phyloP scores from a whole-genome alignment of 768 basidiomycete species.

The Tylopilus felleus region DNA sequence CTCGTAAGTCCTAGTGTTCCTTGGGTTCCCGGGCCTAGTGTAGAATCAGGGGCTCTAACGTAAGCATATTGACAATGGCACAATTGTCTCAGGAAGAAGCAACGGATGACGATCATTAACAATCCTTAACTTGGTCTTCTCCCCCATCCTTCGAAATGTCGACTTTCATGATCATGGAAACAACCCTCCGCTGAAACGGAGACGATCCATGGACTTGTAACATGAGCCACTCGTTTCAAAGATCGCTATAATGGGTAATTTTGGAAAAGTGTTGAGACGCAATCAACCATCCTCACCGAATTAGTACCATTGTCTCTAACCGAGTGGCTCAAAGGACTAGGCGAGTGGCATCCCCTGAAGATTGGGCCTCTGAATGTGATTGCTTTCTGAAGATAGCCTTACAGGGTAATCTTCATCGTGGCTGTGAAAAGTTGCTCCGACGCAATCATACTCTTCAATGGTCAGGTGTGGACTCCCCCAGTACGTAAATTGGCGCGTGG shows the following conservation, averaged over 20 bases:
- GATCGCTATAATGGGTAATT: constrained; percentile 7
- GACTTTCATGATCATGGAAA: not conserved
- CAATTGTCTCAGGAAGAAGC: constrained; percentile 8
- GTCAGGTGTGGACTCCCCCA: constrained; percentile 11
- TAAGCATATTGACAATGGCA: not conserved
- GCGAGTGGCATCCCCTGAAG: no score
- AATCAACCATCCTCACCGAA: constrained; percentile 20
- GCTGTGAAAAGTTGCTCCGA: constrained; percentile 15
- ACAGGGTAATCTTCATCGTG: constrained; percentile 12
- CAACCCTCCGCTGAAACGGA: not conserved
- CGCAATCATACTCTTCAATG: constrained; percentile 24
- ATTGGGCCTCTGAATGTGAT: no score
- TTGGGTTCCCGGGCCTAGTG: no score
- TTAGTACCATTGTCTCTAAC: constrained; percentile 12
- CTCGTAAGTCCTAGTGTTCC: no score
- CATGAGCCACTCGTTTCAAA: constrained; percentile 13
- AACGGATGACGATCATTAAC: not conserved
- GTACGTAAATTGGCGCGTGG: constrained; percentile 21
- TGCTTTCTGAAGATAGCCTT: no score
- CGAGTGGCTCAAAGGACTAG: no score
- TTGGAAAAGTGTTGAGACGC: constrained; percentile 14
- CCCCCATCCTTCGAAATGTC: not conserved
- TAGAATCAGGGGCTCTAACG: no score
- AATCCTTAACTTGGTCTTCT: not conserved
- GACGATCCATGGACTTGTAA: not conserved